Conservation (phyloP, 1,284 basidiomycete genomes). For the Rhodotorula sp. region DNA sequence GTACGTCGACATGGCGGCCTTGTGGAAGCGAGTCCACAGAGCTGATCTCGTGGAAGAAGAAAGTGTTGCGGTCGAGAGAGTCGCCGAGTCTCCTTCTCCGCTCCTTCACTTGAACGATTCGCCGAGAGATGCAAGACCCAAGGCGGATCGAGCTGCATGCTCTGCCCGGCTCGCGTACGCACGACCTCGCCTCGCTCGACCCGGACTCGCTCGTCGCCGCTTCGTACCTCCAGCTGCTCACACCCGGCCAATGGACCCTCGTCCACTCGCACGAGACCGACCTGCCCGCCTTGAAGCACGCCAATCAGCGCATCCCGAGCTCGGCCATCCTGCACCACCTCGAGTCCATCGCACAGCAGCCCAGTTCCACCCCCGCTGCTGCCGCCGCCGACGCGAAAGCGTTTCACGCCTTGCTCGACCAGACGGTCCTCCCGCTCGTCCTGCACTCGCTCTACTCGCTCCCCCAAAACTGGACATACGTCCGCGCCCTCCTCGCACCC, state of each 20-base stretch:
- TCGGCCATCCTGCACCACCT: slow-evolving; percentile 31
- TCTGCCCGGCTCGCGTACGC: slow-evolving; percentile 17
- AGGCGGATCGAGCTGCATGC: slow-evolving; percentile 21
- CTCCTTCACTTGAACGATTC: no score
- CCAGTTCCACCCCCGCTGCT: neutral
- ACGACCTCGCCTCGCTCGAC: slow-evolving; percentile 36
- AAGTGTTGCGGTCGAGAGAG: no score
- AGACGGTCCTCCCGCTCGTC: slow-evolving; percentile 33
- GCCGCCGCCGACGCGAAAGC: slow-evolving; percentile 21
- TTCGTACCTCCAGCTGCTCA: slow-evolving; percentile 36
- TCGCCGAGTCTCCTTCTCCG: no score
- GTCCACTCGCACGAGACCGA: slow-evolving; percentile 17
- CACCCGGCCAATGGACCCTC: slow-evolving; percentile 31
- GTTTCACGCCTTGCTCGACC: slow-evolving; percentile 34
- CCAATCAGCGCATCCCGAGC: slow-evolving; percentile 11
- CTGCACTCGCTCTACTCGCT: slow-evolving; percentile 41
- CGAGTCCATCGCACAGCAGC: neutral
- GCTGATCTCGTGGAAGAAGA: neutral
- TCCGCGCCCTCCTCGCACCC: slow-evolving; percentile 24
- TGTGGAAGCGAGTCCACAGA: neutral
- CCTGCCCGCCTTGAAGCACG: slow-evolving; percentile 25
- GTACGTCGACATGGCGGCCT: slow-evolving; percentile 15
- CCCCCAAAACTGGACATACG: slow-evolving; percentile 33
- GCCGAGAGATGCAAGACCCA: neutral
- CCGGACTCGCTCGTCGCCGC: slow-evolving; percentile 35